Evolutionary conservation across 306 rosid genomes (phyloP).

Genomic region (Cucurbita ficifolia): DNA sequence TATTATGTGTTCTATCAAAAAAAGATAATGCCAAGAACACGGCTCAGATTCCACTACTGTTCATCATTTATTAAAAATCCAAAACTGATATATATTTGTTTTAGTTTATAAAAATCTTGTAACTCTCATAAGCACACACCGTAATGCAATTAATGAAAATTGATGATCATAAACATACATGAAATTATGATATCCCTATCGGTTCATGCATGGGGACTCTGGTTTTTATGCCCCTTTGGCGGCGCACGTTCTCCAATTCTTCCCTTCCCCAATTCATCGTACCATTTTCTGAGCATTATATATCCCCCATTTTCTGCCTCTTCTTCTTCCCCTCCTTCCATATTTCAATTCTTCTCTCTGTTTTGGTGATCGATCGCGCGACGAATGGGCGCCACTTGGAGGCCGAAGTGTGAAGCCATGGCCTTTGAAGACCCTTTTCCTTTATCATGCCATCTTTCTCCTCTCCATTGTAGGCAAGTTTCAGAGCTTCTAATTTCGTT

Average conservation of each 20-base stretch:
- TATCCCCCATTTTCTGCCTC: conserved; percentile 14
- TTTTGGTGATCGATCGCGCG: no score
- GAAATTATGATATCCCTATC: neutral
- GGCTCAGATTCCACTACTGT: neutral
- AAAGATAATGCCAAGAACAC: neutral
- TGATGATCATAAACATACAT: no score
- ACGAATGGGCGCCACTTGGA: neutral
- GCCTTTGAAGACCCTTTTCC: conserved; percentile 17
- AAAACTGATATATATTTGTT: neutral
- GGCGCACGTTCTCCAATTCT: conserved; percentile 8
- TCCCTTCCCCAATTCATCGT: neutral
- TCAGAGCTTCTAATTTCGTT: no score
- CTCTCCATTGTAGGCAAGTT: conserved; percentile 7
- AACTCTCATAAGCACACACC: conserved; percentile 31
- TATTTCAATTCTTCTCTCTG: no score
- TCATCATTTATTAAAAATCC: neutral
- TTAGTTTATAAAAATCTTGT: conserved; percentile 18
- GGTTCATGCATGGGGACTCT: no score
- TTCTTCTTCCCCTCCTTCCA: neutral
- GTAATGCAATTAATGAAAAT: conserved; percentile 15
- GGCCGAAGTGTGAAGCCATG: neutral
- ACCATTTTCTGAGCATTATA: neutral
- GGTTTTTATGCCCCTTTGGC: neutral
- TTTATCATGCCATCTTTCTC: conserved; percentile 11
- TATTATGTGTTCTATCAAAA: no score